Evolutionary conservation across 352 stramenopile genomes (phyloP), one percentile per base, ranked within the genome.

Genomic region (Phytophthora quininea): DNA sequence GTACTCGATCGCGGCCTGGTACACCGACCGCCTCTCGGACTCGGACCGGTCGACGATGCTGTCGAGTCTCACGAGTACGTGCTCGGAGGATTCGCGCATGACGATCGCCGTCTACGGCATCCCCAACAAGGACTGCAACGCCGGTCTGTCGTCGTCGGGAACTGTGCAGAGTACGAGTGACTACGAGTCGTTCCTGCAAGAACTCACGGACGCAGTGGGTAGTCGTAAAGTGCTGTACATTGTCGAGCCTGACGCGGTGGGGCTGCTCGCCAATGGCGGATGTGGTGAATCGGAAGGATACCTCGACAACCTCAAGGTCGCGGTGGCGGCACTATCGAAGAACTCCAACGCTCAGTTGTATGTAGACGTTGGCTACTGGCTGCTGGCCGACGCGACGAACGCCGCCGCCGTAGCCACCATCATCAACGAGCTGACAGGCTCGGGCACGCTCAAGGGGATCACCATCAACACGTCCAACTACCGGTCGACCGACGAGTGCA

Each of bases 381-480:
- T 77, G 35, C 69, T 92, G 0, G 66, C 67, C 32, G 72, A 72
- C 43, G 37, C 69, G 15, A 65, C 75, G 11, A 69, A 76, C 4
- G 56, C 64, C 1, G 47, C 68, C 9, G 62, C 56, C 12, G 67
- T 91, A 7, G 74, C 63, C 7, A 69, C 67, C 9, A 70, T 90
- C n/a, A 59, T 92, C 61, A 73, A 82, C 31, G 58, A 75, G 48
- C 64, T 90, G 6, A 71, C 58, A 5, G 48, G 50, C 4, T 80
- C 72, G 0, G 77, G 79, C 0, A 64, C 66, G 1, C 53, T 90
- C 55, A 88, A 85, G 50, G 84, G 84, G 8, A 72, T 92, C 40
- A 71, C 80, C 51, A 78, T 92, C 61, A 92, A 92, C 64, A 92
- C 84, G 45, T 88, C 81, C 14, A 92, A 92, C 70, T 90, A 93